These are phyloP conservation scores for Phoma sp. DNA, from an alignment of 2,329 filamentous ascomycete species.

Conservation along the genomic window DNA sequence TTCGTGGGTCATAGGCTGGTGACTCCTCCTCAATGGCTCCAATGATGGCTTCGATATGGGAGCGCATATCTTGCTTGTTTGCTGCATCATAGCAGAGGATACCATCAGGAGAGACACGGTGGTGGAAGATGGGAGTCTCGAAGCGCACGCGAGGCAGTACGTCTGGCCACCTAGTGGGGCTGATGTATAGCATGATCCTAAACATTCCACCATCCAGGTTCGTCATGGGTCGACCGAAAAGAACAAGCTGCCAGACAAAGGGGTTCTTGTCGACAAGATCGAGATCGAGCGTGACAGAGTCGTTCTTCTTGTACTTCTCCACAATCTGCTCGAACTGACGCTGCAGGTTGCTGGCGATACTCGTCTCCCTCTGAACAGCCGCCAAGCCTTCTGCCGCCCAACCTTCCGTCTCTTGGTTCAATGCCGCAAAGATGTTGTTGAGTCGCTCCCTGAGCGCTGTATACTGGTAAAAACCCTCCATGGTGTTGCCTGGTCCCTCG, in stretches of 20 bases:
- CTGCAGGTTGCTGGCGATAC: conserved; percentile 81
- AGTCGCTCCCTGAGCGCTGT: conserved; percentile 74
- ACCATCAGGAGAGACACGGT: conserved; percentile 81
- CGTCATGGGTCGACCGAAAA: conserved; percentile 91
- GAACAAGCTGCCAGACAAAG: conserved; percentile 86
- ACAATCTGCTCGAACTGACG: conserved; percentile 86
- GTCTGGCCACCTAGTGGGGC: conserved; percentile 78
- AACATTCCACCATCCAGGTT: conserved; percentile 90
- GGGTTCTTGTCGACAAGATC: conserved; percentile 82
- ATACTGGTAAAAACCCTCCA: conserved; percentile 89
- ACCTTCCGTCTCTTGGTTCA: conserved; percentile 73
- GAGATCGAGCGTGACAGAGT: conserved; percentile 75
- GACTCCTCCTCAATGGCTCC: conserved; percentile 84
- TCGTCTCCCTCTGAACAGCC: conserved; percentile 70
- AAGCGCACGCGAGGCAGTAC: conserved; percentile 87
- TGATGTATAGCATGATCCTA: conserved; percentile 79
- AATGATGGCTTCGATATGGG: conserved; percentile 85
- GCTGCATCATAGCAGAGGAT: conserved; percentile 77
- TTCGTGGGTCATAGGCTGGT: conserved; percentile 88
- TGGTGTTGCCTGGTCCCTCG: conserved; percentile 76
- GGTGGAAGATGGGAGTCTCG: conserved; percentile 84
- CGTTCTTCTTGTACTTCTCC: conserved; percentile 74
- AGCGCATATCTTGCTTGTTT: conserved; percentile 77
- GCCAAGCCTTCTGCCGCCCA: conserved; percentile 76
- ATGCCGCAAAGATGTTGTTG: conserved; percentile 69